A percentile compares a stretch with the other conserved stretches of the same genome.
Conservation (phyloP, 2,329 filamentous ascomycete genomes). For the Metarhizium anisopliae region DNA sequence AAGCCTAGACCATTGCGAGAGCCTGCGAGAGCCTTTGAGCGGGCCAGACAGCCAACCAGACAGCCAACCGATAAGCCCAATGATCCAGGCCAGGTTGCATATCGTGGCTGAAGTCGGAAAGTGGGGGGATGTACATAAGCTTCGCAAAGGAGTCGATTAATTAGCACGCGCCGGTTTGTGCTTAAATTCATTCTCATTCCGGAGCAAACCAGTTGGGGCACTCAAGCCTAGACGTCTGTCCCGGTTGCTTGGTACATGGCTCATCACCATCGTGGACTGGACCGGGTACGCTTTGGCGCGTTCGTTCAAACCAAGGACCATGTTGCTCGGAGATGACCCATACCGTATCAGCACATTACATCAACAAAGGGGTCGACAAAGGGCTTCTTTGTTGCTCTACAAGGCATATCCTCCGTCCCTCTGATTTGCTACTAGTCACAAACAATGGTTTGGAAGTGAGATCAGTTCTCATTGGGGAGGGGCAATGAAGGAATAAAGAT, state of each 20-base stretch:
- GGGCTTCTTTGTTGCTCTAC: too few species aligned
- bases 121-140: background rate
- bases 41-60: background rate
- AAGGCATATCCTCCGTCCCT: too few species aligned
- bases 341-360: too few species aligned
- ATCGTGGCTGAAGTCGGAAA: background rate
- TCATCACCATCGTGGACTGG: background rate
- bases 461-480: too few species aligned
- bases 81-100: background rate
- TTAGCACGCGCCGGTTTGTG: background rate
- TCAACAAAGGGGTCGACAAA: too few species aligned
- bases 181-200: background rate
- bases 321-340: too few species aligned
- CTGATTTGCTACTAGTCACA: too few species aligned
- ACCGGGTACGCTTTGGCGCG: background rate
- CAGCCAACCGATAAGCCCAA: background rate
- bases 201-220: background rate
- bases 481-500: too few species aligned
- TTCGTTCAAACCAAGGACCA: too few species aligned
- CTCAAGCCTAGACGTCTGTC: background rate
- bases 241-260: conserved; percentile 5
- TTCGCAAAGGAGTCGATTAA: background rate
- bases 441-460: too few species aligned
- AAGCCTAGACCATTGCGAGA: background rate
- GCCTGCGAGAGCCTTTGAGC: background rate